Base-by-base conservation (phyloP, 129 eudicot genomes). In the Flaveria brownii region DNA sequence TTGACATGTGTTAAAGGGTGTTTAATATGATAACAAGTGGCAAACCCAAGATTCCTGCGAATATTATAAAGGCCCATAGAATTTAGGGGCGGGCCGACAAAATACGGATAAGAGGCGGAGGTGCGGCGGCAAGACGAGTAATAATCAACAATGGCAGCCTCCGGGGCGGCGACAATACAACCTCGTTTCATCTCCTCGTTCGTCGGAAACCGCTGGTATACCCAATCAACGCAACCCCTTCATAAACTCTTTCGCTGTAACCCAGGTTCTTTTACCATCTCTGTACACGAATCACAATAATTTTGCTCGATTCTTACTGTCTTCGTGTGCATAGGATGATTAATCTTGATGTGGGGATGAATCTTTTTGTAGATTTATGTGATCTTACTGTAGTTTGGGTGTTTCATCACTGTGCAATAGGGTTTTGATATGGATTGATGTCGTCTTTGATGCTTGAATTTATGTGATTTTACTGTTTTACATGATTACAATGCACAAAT, bases 181-280 rank as follows among this genome's bases (percentile, higher is more conserved):
- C 84, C 92, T 33, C 96, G 90, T 43, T 17, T 90, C 14, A 41
- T 90, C 68, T 87, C 96, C 18, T 60, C 87, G 13, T 88, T 90
- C 50, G 80, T 84, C 23, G 89, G 89, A 20, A 57, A 68, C 68
- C 33, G 74, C 52, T 71, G 83, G 71, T 64, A 77, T 52, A 28
- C 56, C 63, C 86, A 56, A 39, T 81, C 93, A 47, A 67, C 71
- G 9, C 84, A 54, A 67, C 71, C 84, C 17, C 79, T 84, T n/a
- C 82, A 69, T 23, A 83, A 65, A 3, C 84, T 86, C 78, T 84
- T 88, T 63, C 85, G 83, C 73, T 79, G 10, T 74, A 77, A 77
- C 60, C 91, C 87, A 75, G 97, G 97, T 91, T 55, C 39, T 77
- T 23, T 52, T 41, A 10, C 68, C 23, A 6, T 20, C 15, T 30